phyloP scores from a whole-genome alignment of 768 basidiomycete species.

The Hortiboletus flavorubellus region DNA sequence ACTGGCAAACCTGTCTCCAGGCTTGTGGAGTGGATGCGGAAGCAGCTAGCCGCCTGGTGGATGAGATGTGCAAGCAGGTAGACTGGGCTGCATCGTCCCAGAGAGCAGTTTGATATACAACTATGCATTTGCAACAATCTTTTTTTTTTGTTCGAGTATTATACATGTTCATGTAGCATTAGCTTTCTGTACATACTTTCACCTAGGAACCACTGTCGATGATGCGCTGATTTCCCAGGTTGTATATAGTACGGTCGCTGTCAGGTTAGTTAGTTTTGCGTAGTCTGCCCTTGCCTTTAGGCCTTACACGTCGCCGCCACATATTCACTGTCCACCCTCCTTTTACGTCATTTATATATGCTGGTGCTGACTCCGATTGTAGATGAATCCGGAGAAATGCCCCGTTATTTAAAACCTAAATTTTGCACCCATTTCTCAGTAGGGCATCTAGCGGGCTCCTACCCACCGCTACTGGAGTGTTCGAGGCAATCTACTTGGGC shows the following conservation, averaged over 20 bases:
- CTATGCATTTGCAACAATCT: not conserved
- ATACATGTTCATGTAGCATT: constrained; percentile 3
- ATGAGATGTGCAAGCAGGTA: constrained; percentile 27
- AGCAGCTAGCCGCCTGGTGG: constrained; percentile 17
- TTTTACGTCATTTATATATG: no score
- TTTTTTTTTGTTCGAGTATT: not conserved
- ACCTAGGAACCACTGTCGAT: no score
- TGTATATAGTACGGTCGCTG: not conserved
- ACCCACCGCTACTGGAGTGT: no score
- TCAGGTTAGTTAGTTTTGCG: no score
- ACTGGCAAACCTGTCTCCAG: constrained; percentile 26
- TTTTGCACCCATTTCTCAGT: not conserved
- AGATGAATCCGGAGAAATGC: no score
- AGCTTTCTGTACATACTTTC: not conserved
- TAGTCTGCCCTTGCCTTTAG: no score
- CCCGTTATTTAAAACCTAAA: not conserved
- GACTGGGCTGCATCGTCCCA: constrained; percentile 13
- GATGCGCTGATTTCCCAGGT: not conserved
- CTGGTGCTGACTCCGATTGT: no score
- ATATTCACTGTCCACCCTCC: no score
- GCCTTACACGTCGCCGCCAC: no score
- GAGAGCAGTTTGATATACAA: not conserved
- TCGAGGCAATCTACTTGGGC: no score
- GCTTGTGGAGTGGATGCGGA: constrained; percentile 19
- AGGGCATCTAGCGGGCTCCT: no score